A percentile compares a stretch with the other conserved stretches of the same genome.
phyloP scores from a whole-genome alignment of 768 basidiomycete genomes.

The Daedalea quercina region DNA sequence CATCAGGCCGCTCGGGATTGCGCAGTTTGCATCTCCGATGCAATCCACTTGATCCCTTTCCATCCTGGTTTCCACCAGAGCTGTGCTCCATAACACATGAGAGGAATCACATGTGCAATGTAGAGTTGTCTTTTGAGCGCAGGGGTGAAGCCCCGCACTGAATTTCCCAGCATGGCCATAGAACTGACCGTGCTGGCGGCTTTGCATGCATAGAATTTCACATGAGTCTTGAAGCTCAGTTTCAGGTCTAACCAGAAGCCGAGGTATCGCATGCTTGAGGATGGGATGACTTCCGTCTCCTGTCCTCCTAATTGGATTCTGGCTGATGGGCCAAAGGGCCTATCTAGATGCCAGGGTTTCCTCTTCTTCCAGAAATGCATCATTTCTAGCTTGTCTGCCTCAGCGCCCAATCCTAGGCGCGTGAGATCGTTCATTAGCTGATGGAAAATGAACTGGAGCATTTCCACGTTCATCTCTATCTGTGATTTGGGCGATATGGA shows the following conservation, averaged over 20 bases:
- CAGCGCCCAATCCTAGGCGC: constrained; percentile 6
- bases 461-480: neutral
- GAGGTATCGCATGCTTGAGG: constrained; percentile 6
- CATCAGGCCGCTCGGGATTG: constrained; percentile 11
- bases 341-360: neutral
- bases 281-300: neutral
- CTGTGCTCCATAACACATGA: constrained; percentile 14
- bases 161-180: constrained; percentile 14
- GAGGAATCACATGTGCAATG: constrained; percentile 10
- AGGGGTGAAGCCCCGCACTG: constrained; percentile 10
- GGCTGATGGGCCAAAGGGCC: neutral
- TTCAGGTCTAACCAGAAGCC: constrained; percentile 12
- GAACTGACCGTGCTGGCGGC: constrained; percentile 7
- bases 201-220: constrained; percentile 6
- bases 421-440: neutral
- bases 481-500: neutral
- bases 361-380: constrained; percentile 9
- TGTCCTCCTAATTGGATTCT: neutral
- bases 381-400: constrained; percentile 11
- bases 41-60: constrained; percentile 4
- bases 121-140: constrained; percentile 10
- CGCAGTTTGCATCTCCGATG: constrained; percentile 6
- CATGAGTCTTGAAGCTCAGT: constrained; percentile 8
- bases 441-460: neutral
- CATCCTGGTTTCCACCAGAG: constrained; percentile 16